Base-by-base conservation (phyloP, 768 basidiomycete species). In the Boletus rubropictus region DNA sequence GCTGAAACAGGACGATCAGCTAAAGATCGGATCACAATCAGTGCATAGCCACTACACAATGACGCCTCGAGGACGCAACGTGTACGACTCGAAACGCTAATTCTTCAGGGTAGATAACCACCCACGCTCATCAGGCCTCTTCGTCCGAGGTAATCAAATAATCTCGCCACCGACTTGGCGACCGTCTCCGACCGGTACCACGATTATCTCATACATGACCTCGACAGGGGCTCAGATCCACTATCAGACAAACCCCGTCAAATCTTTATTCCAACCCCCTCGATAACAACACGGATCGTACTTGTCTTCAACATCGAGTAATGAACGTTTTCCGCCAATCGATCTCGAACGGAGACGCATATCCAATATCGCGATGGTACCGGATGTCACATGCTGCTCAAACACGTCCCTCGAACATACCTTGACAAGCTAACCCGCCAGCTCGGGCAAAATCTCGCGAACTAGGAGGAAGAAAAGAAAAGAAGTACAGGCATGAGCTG, bases 391-490 rank as follows among this genome's bases (percentile, higher is more conserved):
- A n/a, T 90, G 82, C 60, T 94, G 91, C 54, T 98, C 95, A 48
- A 74, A 72, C 53, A 88, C 87, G 36, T 82, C 75, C 46, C 81
- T 80, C 20, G 91, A 86, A 37, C 96, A 79, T 12, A 96, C 69
- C 48, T 75, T 70, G 46, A 98, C 73, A 51, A 93, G 77, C 63
- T 89, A 87, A 48, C 72, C 70, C 36, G 94, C 75, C 55, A 99
- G 78, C 47, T 92, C 82, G 2, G 89, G 84, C 35, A 99, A 73
- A 50, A 98, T 86, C 64, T 98, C 95, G 51, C 93, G 84, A 17
- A 87, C 89, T 88, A 52, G 18, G 8, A 18, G 57, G 8, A n/a
- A n/a, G n/a, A n/a, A 25, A 25, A 8, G 8, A 25, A 25, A 5
- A 54, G 5, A 51, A 56, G 46, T 49, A 38, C 42, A 2, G n/a